These are phyloP conservation scores for Fraxinus dipetala DNA, from an alignment of 305 asterid genomes.

Conservation along the genomic window DNA sequence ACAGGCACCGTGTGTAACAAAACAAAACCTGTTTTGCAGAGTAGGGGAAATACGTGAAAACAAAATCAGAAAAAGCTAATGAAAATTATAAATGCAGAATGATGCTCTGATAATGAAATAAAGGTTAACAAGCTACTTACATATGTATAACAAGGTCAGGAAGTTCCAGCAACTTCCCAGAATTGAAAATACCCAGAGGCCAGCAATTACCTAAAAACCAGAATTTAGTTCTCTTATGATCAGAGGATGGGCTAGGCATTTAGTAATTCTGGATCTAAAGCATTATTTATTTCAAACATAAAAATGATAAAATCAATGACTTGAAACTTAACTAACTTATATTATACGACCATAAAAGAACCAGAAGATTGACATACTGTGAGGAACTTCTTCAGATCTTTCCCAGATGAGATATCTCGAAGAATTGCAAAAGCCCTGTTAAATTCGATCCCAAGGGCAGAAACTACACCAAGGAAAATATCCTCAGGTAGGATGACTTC, in stretches of 20 bases:
- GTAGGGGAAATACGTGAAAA: not conserved
- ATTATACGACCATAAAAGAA: not conserved
- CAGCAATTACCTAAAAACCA: constrained; percentile 60
- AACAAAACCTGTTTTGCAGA: constrained; percentile 36
- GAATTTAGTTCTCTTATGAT: constrained; percentile 1
- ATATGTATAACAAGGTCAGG: constrained; percentile 65
- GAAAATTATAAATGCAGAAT: not conserved
- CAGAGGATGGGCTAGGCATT: not conserved
- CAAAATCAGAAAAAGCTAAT: not conserved
- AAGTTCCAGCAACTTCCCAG: constrained; percentile 68
- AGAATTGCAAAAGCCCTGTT: constrained; percentile 38
- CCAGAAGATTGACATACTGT: constrained; percentile 44
- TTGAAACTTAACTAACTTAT: constrained; percentile 9
- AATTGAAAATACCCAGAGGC: constrained; percentile 68
- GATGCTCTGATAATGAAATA: not conserved
- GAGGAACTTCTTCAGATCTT: constrained; percentile 54
- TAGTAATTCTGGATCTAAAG: not conserved
- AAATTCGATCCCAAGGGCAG: constrained; percentile 52
- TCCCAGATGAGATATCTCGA: constrained; percentile 56
- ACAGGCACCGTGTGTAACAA: constrained; percentile 45
- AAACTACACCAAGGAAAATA: constrained; percentile 59
- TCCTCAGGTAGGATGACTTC: constrained; percentile 63
- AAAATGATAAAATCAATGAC: constrained; percentile 5
- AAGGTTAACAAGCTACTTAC: constrained; percentile 37
- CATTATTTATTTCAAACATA: not conserved